phyloP scores from a whole-genome alignment of 306 rosid genomes.

The Potentilla sterilis region DNA sequence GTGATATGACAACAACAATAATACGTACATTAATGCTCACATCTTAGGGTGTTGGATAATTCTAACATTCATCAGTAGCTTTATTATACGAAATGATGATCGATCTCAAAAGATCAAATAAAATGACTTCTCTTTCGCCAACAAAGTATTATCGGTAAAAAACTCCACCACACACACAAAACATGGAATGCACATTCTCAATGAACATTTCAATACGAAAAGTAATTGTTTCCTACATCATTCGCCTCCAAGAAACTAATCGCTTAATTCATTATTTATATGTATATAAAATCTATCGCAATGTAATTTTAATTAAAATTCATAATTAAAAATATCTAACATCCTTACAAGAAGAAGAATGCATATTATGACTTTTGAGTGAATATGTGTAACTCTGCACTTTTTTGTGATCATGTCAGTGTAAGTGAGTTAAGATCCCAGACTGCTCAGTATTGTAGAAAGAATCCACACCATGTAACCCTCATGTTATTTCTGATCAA shows the following conservation, averaged over 20 bases:
- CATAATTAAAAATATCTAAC: neutral
- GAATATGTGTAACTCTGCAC: neutral
- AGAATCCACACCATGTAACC: constrained; percentile 7
- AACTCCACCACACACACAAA: neutral
- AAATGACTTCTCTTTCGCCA: neutral
- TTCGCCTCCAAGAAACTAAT: no score
- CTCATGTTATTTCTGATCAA: constrained; percentile 24
- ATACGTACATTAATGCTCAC: neutral
- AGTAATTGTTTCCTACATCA: no score
- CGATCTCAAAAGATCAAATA: neutral
- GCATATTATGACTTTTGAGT: neutral
- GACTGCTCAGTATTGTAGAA: neutral
- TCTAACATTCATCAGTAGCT: neutral
- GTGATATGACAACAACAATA: neutral
- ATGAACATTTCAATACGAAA: neutral
- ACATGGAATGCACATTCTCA: neutral
- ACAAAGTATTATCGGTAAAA: neutral
- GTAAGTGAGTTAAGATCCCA: neutral
- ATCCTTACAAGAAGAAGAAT: neutral
- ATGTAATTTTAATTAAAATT: no score
- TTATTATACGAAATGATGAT: neutral
- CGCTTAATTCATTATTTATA: no score
- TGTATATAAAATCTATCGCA: no score
- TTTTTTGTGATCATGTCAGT: neutral
- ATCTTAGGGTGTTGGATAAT: neutral